These are phyloP conservation scores for Poronia punctata DNA, from an alignment of 495 filamentous ascomycete genomes.

Conservation along the genomic window DNA sequence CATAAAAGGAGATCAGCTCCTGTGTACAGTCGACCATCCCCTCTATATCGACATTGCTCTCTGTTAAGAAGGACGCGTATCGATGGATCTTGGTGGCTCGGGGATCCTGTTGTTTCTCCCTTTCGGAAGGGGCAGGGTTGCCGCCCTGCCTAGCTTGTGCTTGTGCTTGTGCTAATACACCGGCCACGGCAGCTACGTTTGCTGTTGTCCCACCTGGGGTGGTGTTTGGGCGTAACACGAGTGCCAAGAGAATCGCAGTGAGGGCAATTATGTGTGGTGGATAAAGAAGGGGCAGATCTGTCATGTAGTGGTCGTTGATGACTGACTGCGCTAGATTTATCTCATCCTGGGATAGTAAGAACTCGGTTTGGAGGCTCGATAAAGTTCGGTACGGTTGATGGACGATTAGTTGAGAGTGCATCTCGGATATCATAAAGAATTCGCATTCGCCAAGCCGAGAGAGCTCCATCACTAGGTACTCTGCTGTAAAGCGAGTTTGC, in stretches of 20 bases:
- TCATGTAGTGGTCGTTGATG: conserved; percentile 95
- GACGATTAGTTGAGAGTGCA: conserved; percentile 89
- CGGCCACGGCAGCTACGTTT: conserved; percentile 34
- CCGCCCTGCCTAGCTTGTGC: conserved; percentile 16
- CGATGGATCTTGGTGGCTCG: conserved; percentile 56
- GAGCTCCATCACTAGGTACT: conserved; percentile 74
- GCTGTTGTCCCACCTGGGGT: conserved; percentile 20
- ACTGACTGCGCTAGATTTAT: conserved; percentile 70
- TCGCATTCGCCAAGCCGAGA: conserved; percentile 91
- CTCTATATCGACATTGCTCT: conserved; percentile 87
- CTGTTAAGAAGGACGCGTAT: conserved; percentile 79
- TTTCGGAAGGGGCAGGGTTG: conserved; percentile 11
- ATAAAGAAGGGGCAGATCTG: conserved; percentile 81
- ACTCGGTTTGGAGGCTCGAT: conserved; percentile 59
- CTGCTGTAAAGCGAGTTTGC: conserved; percentile 31
- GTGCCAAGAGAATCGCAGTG: conserved; percentile 78
- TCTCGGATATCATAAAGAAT: conserved; percentile 89
- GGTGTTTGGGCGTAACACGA: conserved; percentile 61
- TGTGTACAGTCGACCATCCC: conserved; percentile 89
- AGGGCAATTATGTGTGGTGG: conserved; percentile 87
- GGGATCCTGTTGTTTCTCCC: conserved; percentile 31
- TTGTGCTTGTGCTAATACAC: conserved; percentile 35
- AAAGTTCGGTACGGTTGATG: conserved; percentile 96
- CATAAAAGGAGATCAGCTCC: conserved; percentile 92
- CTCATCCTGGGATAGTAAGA: conserved; percentile 73